phyloP scores from a whole-genome alignment of 2,329 filamentous ascomycete genomes.

The Aureobasidium sp. region DNA sequence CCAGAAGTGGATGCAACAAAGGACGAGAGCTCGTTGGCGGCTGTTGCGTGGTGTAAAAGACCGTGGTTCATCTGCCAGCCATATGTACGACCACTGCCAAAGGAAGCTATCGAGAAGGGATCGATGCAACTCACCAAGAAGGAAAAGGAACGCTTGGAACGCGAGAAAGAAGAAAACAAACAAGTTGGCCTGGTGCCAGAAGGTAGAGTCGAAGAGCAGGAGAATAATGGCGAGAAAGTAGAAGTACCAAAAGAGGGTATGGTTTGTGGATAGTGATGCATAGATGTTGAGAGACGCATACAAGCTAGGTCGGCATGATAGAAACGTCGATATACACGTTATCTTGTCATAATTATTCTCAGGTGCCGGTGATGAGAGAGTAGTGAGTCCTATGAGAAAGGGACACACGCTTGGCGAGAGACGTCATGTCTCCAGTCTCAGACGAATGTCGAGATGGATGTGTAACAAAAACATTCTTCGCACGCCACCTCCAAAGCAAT shows the following conservation, averaged over 20 bases:
- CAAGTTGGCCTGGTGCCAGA: conserved; percentile 24
- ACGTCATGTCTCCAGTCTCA: background rate
- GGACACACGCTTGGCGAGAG: background rate
- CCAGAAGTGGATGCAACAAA: conserved; percentile 23
- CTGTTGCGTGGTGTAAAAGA: conserved; percentile 65
- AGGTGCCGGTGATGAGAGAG: background rate
- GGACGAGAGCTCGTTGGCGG: conserved; percentile 43
- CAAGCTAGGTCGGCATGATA: background rate
- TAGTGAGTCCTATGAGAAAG: background rate
- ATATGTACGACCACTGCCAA: conserved; percentile 76
- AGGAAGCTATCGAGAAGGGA: conserved; percentile 78
- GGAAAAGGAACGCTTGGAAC: conserved; percentile 33
- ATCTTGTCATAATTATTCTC: background rate
- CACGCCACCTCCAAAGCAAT: conserved; percentile 26
- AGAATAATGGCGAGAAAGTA: conserved; percentile 16
- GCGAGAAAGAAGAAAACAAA: conserved; percentile 29
- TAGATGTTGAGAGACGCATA: background rate
- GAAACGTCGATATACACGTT: too few relatives aligned
- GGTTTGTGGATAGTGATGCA: conserved; percentile 15
- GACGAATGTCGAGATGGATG: background rate
- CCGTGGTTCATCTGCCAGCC: conserved; percentile 91
- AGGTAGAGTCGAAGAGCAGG: conserved; percentile 23
- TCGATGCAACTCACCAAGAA: conserved; percentile 70
- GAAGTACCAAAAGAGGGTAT: conserved; percentile 20
- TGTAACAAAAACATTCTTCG: background rate